These are phyloP conservation scores for Thalassiosira hispida DNA, from an alignment of 352 stramenopile species.

Conservation along the genomic window DNA sequence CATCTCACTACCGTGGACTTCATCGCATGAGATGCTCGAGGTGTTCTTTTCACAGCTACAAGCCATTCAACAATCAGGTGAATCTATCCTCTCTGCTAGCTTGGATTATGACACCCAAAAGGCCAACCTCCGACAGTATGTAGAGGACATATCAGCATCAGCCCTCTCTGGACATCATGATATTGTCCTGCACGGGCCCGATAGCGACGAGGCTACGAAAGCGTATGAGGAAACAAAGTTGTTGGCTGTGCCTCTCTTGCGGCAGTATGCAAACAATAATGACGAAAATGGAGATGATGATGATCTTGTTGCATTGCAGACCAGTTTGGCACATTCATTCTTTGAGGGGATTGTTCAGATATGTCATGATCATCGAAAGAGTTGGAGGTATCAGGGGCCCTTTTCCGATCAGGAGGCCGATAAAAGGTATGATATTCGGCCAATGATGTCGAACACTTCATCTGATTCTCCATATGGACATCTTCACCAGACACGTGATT, in stretches of 20 bases:
- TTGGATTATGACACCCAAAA: slow-evolving; percentile 18
- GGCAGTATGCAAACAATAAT: slow-evolving; percentile 26
- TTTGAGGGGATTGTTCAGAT: slow-evolving; percentile 60
- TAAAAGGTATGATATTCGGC: slow-evolving; percentile 38
- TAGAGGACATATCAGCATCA: slow-evolving; percentile 39
- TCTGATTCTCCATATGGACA: slow-evolving; percentile 23
- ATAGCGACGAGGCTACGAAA: slow-evolving; percentile 13
- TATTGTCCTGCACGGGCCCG: slow-evolving; percentile 3
- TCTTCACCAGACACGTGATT: slow-evolving; percentile 33
- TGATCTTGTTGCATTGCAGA: slow-evolving; percentile 39
- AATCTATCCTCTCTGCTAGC: slow-evolving; percentile 16
- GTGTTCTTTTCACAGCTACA: slow-evolving; percentile 30
- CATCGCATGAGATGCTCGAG: slow-evolving; percentile 24
- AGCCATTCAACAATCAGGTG: slow-evolving; percentile 19
- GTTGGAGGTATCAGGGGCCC: slow-evolving; percentile 37
- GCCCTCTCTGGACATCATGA: slow-evolving; percentile 29
- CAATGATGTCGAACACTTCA: slow-evolving; percentile 25
- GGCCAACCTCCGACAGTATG: slow-evolving; percentile 6
- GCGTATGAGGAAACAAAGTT: slow-evolving; percentile 41
- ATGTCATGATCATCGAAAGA: slow-evolving; percentile 50
- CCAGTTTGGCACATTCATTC: slow-evolving; percentile 41
- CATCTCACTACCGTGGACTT: slow-evolving; percentile 32
- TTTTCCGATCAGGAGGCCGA: slow-evolving; percentile 33
- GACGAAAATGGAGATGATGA: slow-evolving; percentile 12
- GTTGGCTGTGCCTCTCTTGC: slow-evolving; percentile 34